Evolutionary conservation across 441 rosid species (phyloP).

Genomic region (Adansonia grandidieri): DNA sequence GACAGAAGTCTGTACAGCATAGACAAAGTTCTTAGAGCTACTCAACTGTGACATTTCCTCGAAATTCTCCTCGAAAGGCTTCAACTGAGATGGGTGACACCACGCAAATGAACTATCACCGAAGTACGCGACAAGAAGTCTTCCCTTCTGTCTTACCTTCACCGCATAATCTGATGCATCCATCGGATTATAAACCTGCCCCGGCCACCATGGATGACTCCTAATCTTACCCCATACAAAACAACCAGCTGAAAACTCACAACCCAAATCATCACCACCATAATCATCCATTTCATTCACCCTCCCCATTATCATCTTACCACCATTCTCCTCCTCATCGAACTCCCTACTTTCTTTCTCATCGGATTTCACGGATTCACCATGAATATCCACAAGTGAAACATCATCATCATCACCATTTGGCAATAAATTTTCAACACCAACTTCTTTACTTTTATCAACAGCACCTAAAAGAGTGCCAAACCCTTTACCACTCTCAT

Average conservation of each 20-base stretch:
- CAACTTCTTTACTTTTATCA: slow-evolving; percentile 34
- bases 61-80: slow-evolving; percentile 67
- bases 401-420: slow-evolving; percentile 15
- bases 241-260: slow-evolving; percentile 67
- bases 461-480: slow-evolving; percentile 40
- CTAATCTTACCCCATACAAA: slow-evolving; percentile 83
- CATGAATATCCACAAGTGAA: slow-evolving; percentile 29
- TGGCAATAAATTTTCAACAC: slow-evolving; percentile 14
- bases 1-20: slow-evolving; percentile 60
- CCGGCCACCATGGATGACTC: slow-evolving; percentile 93
- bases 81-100: slow-evolving; percentile 75
- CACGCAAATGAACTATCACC: slow-evolving; percentile 77
- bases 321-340: slow-evolving; percentile 25
- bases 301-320: neutral
- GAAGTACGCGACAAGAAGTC: slow-evolving; percentile 72
- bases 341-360: slow-evolving; percentile 18
- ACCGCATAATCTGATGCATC: slow-evolving; percentile 70
- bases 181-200: slow-evolving; percentile 65
- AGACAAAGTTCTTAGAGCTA: slow-evolving; percentile 49
- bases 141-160: slow-evolving; percentile 55
- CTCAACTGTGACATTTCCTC: slow-evolving; percentile 63
- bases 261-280: slow-evolving; percentile 27
- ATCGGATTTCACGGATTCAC: slow-evolving; percentile 1
- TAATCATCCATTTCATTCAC: slow-evolving; percentile 27
- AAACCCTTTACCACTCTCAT: slow-evolving; percentile 33